A percentile compares a stretch with the other conserved stretches of the same genome.
These are phyloP conservation scores for Phytophthora tentaculata DNA, from an alignment of 352 stramenopile genomes.

Conservation along the genomic window DNA sequence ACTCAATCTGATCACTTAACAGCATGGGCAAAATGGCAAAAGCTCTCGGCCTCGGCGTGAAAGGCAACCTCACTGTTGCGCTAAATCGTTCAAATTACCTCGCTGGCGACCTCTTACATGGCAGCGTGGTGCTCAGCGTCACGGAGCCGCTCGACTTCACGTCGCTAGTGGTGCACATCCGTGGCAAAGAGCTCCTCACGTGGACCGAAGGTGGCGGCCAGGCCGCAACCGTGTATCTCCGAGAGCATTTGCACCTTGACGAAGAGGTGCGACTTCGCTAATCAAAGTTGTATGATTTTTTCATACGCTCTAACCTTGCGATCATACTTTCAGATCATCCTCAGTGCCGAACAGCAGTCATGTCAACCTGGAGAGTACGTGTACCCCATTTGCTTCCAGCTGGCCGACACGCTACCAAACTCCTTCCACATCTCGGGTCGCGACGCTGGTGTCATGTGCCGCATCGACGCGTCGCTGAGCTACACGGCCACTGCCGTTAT, in stretches of 20 bases:
- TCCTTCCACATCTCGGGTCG: slow-evolving; percentile 46
- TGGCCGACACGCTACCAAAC: slow-evolving; percentile 53
- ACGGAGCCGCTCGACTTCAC: slow-evolving; percentile 38
- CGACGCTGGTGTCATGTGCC: slow-evolving; percentile 32
- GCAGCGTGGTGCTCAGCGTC: slow-evolving; percentile 36
- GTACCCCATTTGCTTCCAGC: slow-evolving; percentile 65
- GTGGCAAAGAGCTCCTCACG: slow-evolving; percentile 39
- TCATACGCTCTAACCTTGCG: not conserved
- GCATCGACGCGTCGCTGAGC: slow-evolving; percentile 69
- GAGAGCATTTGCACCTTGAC: slow-evolving; percentile 35
- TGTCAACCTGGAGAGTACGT: slow-evolving; percentile 76
- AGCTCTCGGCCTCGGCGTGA: slow-evolving; percentile 34
- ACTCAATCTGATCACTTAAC: not conserved
- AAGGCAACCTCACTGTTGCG: slow-evolving; percentile 35
- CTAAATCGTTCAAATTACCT: slow-evolving; percentile 35
- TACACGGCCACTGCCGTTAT: slow-evolving; percentile 73
- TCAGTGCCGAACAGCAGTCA: slow-evolving; percentile 49
- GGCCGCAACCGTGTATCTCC: slow-evolving; percentile 32
- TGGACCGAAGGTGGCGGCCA: slow-evolving; percentile 46
- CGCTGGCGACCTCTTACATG: slow-evolving; percentile 36
- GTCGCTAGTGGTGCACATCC: slow-evolving; percentile 35
- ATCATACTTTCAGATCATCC: slow-evolving; percentile 40
- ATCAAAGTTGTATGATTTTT: not conserved
- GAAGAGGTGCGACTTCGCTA: slow-evolving; percentile 25
- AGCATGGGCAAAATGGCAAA: slow-evolving; percentile 42